Evolutionary conservation across 2,329 filamentous ascomycete species (phyloP), one percentile per base, ranked within the genome.

Genomic region (Ophiosphaerella korrae): DNA sequence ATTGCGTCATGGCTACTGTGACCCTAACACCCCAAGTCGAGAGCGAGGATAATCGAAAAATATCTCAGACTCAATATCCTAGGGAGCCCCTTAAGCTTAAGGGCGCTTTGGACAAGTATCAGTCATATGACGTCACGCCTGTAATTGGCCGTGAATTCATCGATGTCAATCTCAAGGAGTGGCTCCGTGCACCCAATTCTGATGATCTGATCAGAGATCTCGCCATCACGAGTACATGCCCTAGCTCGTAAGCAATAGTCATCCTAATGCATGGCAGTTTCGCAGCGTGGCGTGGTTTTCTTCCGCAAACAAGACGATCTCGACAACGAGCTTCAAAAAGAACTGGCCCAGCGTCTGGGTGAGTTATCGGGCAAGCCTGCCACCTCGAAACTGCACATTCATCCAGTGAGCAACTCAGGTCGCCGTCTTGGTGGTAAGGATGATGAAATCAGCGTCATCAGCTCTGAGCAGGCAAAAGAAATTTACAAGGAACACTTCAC

Each of bases 161-260:
- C 34, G 78, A 79, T 34, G 69, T 81, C 23, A 82, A 85, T 52
- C 73, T 88, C 1, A 80, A 80, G 6, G 84, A 90, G 18, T 86
- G 89, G 48, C 76, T 90, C 8, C 75, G 83, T 29, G 82, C 83
- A 0, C 78, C 82, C 0, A 87, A 88, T 62, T 79, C 84, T 0
- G 86, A 89, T 47, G 83, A 86, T 34, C 71, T 88, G 18, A 64
- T 89, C 14, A 78, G 84, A 0, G 88, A 90, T 57, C 75, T 90
- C 0, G 87, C 86, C 7, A 71, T 73, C 43, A 73, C 66, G 3
- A 68, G 71, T 70, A 58, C 37, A n/a, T 7, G 2, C n/a, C 14
- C 14, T 3, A 2, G 8, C 7, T 6, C 7, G 7, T n/a, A 31
- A 12, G 13, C 14, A 12, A 34, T 9, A 34, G 7, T 3, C 13